phyloP scores from a whole-genome alignment of 169 alveolate genomes.

The Cyclospora cayetanensis region DNA sequence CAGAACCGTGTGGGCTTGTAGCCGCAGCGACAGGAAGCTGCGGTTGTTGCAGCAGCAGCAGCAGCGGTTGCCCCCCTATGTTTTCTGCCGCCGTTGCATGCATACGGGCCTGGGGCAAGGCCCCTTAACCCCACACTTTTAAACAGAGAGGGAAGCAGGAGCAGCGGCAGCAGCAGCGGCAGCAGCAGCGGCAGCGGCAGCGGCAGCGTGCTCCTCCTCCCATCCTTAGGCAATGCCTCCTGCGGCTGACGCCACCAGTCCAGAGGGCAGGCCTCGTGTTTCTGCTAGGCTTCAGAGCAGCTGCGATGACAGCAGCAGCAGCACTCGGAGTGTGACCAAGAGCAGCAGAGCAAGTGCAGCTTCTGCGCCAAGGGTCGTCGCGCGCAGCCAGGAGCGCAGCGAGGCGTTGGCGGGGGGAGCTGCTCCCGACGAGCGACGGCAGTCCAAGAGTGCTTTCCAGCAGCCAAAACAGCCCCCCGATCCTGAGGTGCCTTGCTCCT shows the following conservation, averaged over 20 bases:
- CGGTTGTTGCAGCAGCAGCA: constrained; percentile 40
- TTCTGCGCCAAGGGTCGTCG: too few relatives aligned
- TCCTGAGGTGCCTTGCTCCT: too few relatives aligned
- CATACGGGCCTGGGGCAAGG: not conserved
- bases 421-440: too few relatives aligned
- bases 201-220: not conserved
- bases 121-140: not conserved
- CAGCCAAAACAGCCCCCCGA: too few relatives aligned
- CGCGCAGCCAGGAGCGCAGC: too few relatives aligned
- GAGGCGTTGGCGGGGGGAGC: too few relatives aligned
- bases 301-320: not conserved
- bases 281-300: not conserved
- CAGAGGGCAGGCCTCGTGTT: not conserved
- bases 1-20: not conserved
- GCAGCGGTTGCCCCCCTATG: not conserved
- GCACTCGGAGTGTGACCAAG: not conserved
- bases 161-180: constrained; percentile 2
- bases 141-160: not conserved
- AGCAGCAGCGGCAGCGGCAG: not conserved
- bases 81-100: too few relatives aligned
- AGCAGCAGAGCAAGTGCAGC: too few relatives aligned
- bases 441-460: too few relatives aligned
- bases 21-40: not conserved
- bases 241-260: not conserved
- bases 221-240: not conserved